These are phyloP conservation scores for Globisporangium rhizosaccharum DNA, from an alignment of 352 stramenopile species.

Conservation along the genomic window DNA sequence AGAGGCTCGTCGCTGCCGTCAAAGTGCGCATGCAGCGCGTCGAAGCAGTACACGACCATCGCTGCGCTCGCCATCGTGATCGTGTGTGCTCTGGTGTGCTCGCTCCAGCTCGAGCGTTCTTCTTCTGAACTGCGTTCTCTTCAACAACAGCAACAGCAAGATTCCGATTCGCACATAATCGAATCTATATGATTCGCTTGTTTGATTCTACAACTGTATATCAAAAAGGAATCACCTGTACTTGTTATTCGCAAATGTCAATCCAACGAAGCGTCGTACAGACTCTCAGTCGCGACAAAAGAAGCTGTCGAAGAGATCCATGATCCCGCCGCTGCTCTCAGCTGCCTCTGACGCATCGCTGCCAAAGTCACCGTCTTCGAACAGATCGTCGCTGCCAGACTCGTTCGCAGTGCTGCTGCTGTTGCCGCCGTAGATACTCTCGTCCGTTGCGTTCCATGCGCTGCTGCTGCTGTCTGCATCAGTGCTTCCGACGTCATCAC, in stretches of 20 bases:
- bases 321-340: constrained; percentile 28
- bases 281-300: constrained; percentile 32
- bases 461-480: constrained; percentile 1
- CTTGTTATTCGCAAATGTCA: neutral
- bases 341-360: constrained; percentile 11
- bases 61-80: constrained; percentile 60
- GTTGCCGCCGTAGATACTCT: constrained; percentile 45
- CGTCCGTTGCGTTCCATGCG: constrained; percentile 32
- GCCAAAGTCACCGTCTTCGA: constrained; percentile 15
- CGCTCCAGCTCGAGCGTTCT: too few relatives aligned
- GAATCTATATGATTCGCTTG: too few relatives aligned
- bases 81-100: too few relatives aligned
- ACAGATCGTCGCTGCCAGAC: constrained; percentile 12
- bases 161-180: too few relatives aligned
- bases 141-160: too few relatives aligned
- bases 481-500: constrained; percentile 3
- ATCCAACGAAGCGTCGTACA: neutral
- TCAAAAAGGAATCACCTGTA: too few relatives aligned
- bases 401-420: neutral
- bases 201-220: too few relatives aligned
- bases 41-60: constrained; percentile 85
- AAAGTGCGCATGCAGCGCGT: constrained; percentile 74
- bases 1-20: constrained; percentile 38
- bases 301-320: constrained; percentile 57
- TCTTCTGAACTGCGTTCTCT: too few relatives aligned